Conservation (phyloP, 225 moss, liverwort and hornwort species). For the Sphagnum contortum region DNA sequence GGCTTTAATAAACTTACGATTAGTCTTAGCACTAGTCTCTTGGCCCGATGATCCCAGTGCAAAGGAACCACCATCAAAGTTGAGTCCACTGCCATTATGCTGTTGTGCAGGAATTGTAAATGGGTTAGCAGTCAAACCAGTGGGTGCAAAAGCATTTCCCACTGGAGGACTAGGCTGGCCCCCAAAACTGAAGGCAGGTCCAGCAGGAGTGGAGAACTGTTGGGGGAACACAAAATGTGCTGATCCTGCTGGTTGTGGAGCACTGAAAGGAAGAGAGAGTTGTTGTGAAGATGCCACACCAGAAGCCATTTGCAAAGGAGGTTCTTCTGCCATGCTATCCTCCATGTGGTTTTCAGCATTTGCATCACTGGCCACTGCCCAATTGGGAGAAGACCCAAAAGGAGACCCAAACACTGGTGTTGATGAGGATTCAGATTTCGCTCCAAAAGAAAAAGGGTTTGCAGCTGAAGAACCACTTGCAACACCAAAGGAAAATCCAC, state of each 20-base stretch:
- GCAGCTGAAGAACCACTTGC: constrained; percentile 15
- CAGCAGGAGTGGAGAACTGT: constrained; percentile 17
- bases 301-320: constrained; percentile 42
- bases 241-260: constrained; percentile 27
- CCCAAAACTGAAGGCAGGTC: constrained; percentile 39
- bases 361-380: constrained; percentile 27
- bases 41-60: constrained; percentile 44
- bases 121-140: constrained; percentile 30
- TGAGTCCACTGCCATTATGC: constrained; percentile 25
- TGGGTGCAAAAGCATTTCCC: constrained; percentile 30
- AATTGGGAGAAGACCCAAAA: constrained; percentile 37
- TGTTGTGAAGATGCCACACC: constrained; percentile 24
- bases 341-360: constrained; percentile 21
- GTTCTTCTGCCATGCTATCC: constrained; percentile 59
- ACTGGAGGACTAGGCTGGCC: constrained; percentile 16
- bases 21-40: constrained; percentile 33
- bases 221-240: constrained; percentile 26
- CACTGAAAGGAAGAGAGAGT: constrained; percentile 13
- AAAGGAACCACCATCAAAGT: constrained; percentile 48
- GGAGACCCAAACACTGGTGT: constrained; percentile 19
- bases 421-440: constrained; percentile 29
- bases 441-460: constrained; percentile 32
- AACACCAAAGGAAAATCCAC: constrained; percentile 10
- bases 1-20: constrained; percentile 44
- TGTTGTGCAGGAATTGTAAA: constrained; percentile 39